phyloP scores from a whole-genome alignment of 2,329 filamentous ascomycete genomes.

The Aspergillus sergii region DNA sequence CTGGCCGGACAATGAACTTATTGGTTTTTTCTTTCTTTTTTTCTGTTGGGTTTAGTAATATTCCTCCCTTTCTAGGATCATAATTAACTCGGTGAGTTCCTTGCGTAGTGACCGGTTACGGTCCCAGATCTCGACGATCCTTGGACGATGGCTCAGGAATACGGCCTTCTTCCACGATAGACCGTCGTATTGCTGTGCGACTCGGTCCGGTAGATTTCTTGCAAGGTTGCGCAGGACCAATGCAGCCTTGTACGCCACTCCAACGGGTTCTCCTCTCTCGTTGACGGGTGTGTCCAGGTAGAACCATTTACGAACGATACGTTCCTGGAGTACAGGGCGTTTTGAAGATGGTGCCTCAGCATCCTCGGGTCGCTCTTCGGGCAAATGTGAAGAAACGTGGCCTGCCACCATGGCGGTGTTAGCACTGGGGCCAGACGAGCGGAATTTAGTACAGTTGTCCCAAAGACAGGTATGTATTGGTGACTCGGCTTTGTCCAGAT shows the following conservation, averaged over 20 bases:
- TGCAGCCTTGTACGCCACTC: conserved; percentile 51
- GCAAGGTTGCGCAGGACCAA: conserved; percentile 52
- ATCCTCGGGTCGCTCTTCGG: conserved; percentile 37
- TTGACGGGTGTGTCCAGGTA: conserved; percentile 47
- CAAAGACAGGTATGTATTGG: conserved; percentile 42
- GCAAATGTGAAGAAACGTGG: conserved; percentile 44
- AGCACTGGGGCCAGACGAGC: conserved; percentile 33
- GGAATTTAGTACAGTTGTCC: conserved; percentile 42
- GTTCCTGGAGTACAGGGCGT: conserved; percentile 42
- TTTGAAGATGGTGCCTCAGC: conserved; percentile 38
- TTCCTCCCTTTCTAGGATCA: conserved; percentile 44
- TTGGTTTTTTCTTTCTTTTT: background rate
- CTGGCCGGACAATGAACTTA: background rate
- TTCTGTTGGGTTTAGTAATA: conserved; percentile 29
- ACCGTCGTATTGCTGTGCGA: conserved; percentile 30
- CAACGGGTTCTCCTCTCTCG: conserved; percentile 45
- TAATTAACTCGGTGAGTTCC: conserved; percentile 46
- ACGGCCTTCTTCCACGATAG: conserved; percentile 44
- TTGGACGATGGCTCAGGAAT: conserved; percentile 42
- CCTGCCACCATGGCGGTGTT: conserved; percentile 42
- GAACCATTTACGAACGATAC: conserved; percentile 43
- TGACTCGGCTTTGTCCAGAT: conserved; percentile 36
- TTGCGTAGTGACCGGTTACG: conserved; percentile 45
- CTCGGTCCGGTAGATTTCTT: conserved; percentile 42
- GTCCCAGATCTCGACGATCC: conserved; percentile 43